Conservation (phyloP, 768 basidiomycete genomes). For the Tephrocybe sp. region DNA sequence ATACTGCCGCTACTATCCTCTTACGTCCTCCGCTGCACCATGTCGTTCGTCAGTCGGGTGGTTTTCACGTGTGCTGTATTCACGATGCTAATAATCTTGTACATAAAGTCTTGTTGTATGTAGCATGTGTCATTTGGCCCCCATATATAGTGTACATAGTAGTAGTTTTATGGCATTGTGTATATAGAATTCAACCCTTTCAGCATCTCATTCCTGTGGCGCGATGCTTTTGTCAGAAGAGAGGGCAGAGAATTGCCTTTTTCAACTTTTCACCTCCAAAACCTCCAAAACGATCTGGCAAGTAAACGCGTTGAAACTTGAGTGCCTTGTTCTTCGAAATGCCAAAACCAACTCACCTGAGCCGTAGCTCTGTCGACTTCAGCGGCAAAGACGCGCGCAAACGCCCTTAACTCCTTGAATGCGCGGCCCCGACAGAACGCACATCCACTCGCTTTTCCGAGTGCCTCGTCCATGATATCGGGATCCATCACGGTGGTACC, state of each 20-base stretch:
- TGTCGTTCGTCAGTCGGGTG: too few relatives aligned
- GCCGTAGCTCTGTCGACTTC: constrained; percentile 19
- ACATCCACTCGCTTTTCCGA: constrained; percentile 19
- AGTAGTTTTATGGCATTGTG: neutral
- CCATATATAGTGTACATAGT: neutral
- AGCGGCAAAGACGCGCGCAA: constrained; percentile 15
- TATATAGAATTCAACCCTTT: constrained; percentile 8
- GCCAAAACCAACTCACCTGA: constrained; percentile 10
- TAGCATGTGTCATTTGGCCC: neutral
- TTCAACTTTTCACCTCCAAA: neutral
- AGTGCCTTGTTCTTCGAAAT: neutral
- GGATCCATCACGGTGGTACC: constrained; percentile 15
- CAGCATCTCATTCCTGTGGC: neutral
- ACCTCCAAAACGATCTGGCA: neutral
- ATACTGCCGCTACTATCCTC: neutral
- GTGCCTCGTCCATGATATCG: constrained; percentile 14
- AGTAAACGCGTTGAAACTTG: neutral
- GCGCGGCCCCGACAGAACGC: constrained; percentile 15
- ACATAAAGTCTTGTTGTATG: constrained; percentile 9
- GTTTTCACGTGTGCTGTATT: too few relatives aligned
- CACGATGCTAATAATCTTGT: constrained; percentile 4
- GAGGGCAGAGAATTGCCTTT: too few relatives aligned
- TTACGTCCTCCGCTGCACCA: neutral
- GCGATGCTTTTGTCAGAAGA: too few relatives aligned
- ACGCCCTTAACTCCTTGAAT: constrained; percentile 17